Evolutionary conservation across 192 early-diverging fungal genomes (phyloP), one percentile per base, ranked within the genome.

Genomic region (Linderina pennispora): DNA sequence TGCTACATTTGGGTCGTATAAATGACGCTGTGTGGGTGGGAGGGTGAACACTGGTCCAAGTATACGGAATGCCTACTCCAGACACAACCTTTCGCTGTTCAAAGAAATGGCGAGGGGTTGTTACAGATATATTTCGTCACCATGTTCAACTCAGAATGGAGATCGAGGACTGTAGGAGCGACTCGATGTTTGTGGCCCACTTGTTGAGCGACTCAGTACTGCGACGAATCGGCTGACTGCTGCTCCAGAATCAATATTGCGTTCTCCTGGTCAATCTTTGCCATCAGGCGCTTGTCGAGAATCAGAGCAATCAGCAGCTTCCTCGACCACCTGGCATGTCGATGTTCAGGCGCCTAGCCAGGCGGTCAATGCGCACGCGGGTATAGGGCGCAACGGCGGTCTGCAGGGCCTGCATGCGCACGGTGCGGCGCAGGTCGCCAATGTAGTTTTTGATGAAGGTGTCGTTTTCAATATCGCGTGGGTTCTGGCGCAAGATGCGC

Each of bases 331-430:
- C 9, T n/a, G 72, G 62, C 1, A 58, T 55, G 3, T 85, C 62
- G n/a, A 92, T 85, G 43, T 86, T 86, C 35, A 98, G 75, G 66
- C 88, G 80, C 72, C 86, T 77, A 14, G 88, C 83, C 37, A 93
- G 80, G 50, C 88, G 87, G 0, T 71, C 64, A 21, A 98, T 78
- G 54, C 87, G 84, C 34, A 98, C 88, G 41, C 91, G 73, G 5
- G 95, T 94, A 62, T 98, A 98, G 0, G 95, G 95, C 59, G 80
- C 79, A 40, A 94, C 88, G 11, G 92, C 65, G 36, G 80, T 75
- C 28, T 92, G 76, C 22, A 98, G 53, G 0, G 93, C 92, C 75
- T 92, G 90, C 13, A 88, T 89, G 16, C 93, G 87, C 55, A 98
- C 94, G 46, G 89, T 94, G 53, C 86, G 86, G 18, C 94, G 74